Conservation (phyloP, 495 filamentous ascomycete genomes). For the Astrothelium macrocarpum region DNA sequence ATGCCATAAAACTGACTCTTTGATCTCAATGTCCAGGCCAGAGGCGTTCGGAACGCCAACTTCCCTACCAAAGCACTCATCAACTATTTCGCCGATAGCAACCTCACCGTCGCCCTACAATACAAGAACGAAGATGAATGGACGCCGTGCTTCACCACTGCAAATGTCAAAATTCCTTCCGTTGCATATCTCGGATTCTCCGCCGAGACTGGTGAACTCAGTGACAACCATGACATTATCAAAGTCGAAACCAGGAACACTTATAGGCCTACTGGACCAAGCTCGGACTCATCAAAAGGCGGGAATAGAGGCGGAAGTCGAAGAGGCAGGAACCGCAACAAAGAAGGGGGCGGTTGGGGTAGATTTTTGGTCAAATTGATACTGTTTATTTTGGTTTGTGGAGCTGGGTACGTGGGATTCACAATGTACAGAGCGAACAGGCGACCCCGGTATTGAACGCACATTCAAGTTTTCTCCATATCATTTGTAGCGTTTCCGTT, state of each 20-base stretch:
- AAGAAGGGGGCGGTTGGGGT: slow-evolving; percentile 59
- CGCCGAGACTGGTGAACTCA: slow-evolving; percentile 91
- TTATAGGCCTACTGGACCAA: slow-evolving; percentile 48
- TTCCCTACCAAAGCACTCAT: slow-evolving; percentile 76
- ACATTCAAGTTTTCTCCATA: slow-evolving; percentile 7
- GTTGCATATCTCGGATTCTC: slow-evolving; percentile 93
- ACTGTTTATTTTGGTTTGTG: slow-evolving; percentile 58
- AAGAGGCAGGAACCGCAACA: slow-evolving; percentile 22
- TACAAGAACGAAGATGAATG: slow-evolving; percentile 86
- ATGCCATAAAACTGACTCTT: neutral
- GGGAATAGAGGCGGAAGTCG: slow-evolving; percentile 31
- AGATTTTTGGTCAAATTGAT: slow-evolving; percentile 89
- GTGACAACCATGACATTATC: slow-evolving; percentile 97
- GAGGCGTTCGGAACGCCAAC: slow-evolving; percentile 70
- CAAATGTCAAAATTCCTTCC: slow-evolving; percentile 64
- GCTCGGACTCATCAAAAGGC: slow-evolving; percentile 26
- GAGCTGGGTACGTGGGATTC: slow-evolving; percentile 72
- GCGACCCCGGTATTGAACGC: slow-evolving; percentile 64
- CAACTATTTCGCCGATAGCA: slow-evolving; percentile 95
- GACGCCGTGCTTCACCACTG: slow-evolving; percentile 75
- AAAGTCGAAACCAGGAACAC: slow-evolving; percentile 79
- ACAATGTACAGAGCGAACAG: slow-evolving; percentile 68
- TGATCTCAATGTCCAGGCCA: too few species aligned
- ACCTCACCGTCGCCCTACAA: slow-evolving; percentile 79
- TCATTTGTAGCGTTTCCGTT: neutral